Conservation (phyloP, 108 stramenopile species). For the Mayamaea pseudoterrestris region DNA sequence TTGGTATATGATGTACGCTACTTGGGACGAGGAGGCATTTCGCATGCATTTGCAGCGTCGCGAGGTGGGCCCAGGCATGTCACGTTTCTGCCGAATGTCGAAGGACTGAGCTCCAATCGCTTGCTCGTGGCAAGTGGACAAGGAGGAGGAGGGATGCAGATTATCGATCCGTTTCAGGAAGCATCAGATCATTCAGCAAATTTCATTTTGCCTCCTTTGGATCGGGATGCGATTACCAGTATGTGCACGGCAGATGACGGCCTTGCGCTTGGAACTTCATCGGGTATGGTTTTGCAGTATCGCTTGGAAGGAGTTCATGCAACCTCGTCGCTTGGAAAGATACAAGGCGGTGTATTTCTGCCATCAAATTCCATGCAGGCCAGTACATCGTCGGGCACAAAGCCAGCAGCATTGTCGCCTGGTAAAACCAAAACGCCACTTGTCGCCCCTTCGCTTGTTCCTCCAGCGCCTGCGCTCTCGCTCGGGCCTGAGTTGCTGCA, state of each 20-base stretch:
- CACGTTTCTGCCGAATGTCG: constrained; percentile 41
- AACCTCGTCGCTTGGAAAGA: background rate
- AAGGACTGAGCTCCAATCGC: constrained; percentile 17
- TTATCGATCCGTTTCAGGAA: constrained; percentile 52
- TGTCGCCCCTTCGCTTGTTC: constrained; percentile 34
- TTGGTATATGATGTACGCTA: constrained; percentile 67
- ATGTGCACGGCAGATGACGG: constrained; percentile 24
- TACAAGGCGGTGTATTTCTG: background rate
- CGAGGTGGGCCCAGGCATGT: constrained; percentile 49
- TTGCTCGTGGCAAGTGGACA: constrained; percentile 65
- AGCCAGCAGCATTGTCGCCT: background rate
- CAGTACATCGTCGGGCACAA: background rate
- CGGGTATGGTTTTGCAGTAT: constrained; percentile 45
- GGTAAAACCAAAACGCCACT: constrained; percentile 22
- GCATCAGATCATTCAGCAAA: constrained; percentile 16
- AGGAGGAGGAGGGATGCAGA: constrained; percentile 55
- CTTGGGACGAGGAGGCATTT: constrained; percentile 64
- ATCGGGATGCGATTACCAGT: constrained; percentile 54
- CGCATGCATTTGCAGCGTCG: constrained; percentile 44
- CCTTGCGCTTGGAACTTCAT: constrained; percentile 48
- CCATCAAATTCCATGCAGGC: background rate
- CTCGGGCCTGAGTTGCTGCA: constrained; percentile 45
- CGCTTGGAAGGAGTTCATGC: constrained; percentile 33
- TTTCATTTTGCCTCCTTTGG: constrained; percentile 45
- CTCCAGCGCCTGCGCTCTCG: constrained; percentile 34